Evolutionary conservation across 1,284 basidiomycete genomes (phyloP).

Genomic region (Neonothopanus nambi): DNA sequence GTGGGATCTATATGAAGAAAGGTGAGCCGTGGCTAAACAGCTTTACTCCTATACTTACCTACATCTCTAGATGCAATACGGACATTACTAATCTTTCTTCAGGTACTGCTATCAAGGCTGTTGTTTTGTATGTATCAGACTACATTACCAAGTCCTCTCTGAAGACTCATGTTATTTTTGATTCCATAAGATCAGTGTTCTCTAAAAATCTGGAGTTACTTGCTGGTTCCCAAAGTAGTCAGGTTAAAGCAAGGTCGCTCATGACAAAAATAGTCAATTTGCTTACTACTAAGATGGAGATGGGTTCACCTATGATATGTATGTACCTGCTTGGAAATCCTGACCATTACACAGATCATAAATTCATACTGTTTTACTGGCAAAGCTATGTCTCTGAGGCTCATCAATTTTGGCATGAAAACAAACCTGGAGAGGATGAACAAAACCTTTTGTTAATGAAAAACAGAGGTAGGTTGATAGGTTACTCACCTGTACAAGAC

Average conservation of each 20-base stretch:
- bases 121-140: slow-evolving; percentile 38
- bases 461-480: not conserved
- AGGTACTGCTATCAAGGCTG: slow-evolving; percentile 37
- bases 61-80: no score
- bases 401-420: slow-evolving; percentile 8
- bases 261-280: slow-evolving; percentile 32
- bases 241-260: slow-evolving; percentile 26
- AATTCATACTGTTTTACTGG: slow-evolving; percentile 30
- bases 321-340: slow-evolving; percentile 30
- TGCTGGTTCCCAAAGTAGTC: not conserved
- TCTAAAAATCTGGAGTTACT: slow-evolving; percentile 24
- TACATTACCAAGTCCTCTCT: slow-evolving; percentile 39
- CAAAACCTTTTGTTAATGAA: slow-evolving; percentile 13
- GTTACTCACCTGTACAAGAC: slow-evolving; percentile 18
- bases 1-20: slow-evolving; percentile 31
- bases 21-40: no score
- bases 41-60: no score
- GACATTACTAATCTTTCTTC: slow-evolving; percentile 33
- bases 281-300: slow-evolving; percentile 28
- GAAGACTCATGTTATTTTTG: slow-evolving; percentile 35
- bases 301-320: slow-evolving; percentile 30
- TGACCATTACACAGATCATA: slow-evolving; percentile 31
- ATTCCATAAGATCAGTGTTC: slow-evolving; percentile 29
- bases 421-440: not conserved
- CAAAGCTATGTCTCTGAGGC: slow-evolving; percentile 25